Evolutionary conservation across 257 asterid genomes (phyloP).

Genomic region (Solanum medicagineum): DNA sequence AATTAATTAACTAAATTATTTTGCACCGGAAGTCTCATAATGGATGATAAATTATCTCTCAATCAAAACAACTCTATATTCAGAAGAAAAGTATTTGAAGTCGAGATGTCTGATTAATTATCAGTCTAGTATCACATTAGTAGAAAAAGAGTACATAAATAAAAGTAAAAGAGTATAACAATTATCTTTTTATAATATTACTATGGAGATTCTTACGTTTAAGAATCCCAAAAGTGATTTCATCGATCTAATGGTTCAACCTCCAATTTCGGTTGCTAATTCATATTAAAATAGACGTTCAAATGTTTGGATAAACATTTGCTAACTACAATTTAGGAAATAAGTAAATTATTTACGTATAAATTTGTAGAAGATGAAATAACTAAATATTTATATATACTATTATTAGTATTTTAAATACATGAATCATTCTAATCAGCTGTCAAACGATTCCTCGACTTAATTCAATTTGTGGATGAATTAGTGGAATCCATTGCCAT

Average conservation of each 20-base stretch:
- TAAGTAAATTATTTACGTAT: background rate
- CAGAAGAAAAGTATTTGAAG: too few relatives aligned
- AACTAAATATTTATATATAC: too few relatives aligned
- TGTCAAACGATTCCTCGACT: accelerated
- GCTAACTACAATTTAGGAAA: too few relatives aligned
- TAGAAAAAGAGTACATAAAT: background rate
- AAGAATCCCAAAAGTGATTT: background rate
- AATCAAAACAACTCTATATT: too few relatives aligned
- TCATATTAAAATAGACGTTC: background rate
- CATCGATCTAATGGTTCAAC: background rate
- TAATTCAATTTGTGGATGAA: background rate
- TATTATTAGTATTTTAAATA: too few relatives aligned
- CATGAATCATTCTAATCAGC: background rate
- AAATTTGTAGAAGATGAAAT: background rate
- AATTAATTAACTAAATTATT: too few relatives aligned
- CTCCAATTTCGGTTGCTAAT: background rate
- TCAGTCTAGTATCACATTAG: background rate
- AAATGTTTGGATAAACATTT: background rate
- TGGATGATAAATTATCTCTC: too few relatives aligned
- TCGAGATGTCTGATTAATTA: too few relatives aligned
- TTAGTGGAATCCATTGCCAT: background rate
- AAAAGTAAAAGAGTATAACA: background rate
- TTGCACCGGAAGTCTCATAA: too few relatives aligned
- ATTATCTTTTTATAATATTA: background rate
- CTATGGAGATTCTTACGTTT: background rate